These are phyloP conservation scores for Ceratocystiopsis sp. DNA, from an alignment of 2,329 filamentous ascomycete species.

Conservation along the genomic window DNA sequence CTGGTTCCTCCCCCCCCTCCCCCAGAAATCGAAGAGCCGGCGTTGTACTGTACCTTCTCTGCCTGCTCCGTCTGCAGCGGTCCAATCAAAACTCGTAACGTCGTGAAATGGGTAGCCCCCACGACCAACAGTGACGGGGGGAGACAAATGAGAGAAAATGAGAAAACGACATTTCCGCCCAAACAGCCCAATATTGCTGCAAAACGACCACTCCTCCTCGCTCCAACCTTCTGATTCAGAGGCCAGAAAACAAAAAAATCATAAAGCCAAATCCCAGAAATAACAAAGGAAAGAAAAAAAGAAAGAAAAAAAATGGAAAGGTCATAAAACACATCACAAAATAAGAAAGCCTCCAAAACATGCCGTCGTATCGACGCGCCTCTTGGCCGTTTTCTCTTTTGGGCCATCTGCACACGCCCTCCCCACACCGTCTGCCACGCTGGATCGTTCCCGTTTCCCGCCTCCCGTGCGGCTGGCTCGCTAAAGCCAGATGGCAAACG, in stretches of 20 bases:
- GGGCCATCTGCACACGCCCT: too few species aligned
- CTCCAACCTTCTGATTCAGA: too few species aligned
- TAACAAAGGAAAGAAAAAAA: background rate
- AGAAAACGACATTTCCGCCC: background rate
- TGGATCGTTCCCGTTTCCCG: too few species aligned
- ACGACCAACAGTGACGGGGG: background rate
- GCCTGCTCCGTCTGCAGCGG: slow-evolving; percentile 15
- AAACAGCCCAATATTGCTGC: background rate
- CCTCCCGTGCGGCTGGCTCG: too few species aligned
- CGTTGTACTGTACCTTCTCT: slow-evolving; percentile 26
- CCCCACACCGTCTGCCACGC: too few species aligned
- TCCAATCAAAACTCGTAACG: slow-evolving; percentile 39
- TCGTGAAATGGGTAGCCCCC: slow-evolving; percentile 25
- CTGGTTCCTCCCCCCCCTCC: slow-evolving; percentile 7
- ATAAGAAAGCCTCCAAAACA: background rate
- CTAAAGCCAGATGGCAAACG: too few species aligned
- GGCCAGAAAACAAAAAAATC: too few species aligned
- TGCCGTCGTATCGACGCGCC: too few species aligned
- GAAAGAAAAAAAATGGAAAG: background rate
- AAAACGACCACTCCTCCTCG: too few species aligned
- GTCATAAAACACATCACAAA: background rate
- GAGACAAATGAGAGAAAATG: background rate
- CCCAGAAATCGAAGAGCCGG: slow-evolving; percentile 1
- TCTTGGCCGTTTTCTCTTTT: too few species aligned
- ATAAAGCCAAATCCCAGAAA: too few species aligned